Evolutionary conservation across 2,329 filamentous ascomycete species (phyloP).

Genomic region (Fusarium sp.): DNA sequence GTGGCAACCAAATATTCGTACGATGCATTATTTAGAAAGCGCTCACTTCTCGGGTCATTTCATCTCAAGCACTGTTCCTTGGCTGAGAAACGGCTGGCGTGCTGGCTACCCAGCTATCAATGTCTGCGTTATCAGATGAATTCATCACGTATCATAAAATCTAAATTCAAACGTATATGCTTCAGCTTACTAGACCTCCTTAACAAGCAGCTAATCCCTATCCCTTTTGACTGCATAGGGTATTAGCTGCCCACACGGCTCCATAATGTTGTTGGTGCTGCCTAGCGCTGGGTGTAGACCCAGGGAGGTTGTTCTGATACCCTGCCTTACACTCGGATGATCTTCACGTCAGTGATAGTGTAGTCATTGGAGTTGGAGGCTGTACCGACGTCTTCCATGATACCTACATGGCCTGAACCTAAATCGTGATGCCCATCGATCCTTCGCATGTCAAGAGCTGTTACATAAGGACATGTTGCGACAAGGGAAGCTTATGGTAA

Average conservation of each 20-base stretch:
- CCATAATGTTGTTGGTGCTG: not conserved
- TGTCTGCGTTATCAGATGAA: not conserved
- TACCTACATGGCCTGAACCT: not conserved
- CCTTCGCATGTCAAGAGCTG: not conserved
- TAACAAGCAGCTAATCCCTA: not conserved
- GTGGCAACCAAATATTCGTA: not conserved
- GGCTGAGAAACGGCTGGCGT: not conserved
- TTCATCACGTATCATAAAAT: not conserved
- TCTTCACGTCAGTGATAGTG: not conserved
- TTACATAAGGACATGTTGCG: not conserved
- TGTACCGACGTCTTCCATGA: not conserved
- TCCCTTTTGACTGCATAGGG: not conserved
- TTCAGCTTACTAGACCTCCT: not conserved
- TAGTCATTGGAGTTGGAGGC: not conserved
- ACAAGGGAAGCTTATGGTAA: not conserved
- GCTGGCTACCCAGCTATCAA: not conserved
- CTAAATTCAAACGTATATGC: not conserved
- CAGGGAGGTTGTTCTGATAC: not conserved
- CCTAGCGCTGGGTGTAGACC: not conserved
- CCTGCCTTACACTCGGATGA: not conserved
- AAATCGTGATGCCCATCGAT: not conserved
- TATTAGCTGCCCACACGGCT: not conserved
- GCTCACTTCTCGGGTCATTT: not conserved
- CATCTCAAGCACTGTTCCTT: not conserved
- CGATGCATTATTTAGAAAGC: not conserved